Base-by-base conservation (phyloP, 2,329 filamentous ascomycete species). In the Rutstroemia sp. region DNA sequence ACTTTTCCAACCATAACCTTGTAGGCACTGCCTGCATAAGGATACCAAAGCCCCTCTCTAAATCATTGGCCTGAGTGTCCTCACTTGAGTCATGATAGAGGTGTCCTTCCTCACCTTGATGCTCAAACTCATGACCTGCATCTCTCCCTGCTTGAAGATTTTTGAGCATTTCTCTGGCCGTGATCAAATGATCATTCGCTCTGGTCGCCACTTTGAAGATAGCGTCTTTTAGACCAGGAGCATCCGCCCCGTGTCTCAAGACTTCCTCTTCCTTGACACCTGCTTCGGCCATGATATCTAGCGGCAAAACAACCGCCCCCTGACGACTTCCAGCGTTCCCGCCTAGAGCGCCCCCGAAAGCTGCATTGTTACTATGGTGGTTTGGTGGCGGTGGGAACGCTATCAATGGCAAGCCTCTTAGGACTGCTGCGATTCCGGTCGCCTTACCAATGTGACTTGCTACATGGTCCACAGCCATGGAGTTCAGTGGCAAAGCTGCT, bases 371-470 rank as follows among this genome's bases (percentile, higher is more conserved):
- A 41, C 75, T 77, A 60, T 82, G 77, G 41, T 80, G 74, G 34
- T 79, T 79, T 19, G 81, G 75, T 3, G 82, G 78, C 0, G 82
- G 78, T 0, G 88, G 87, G 46, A 92, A 90, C 0, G 92, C 92
- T n/a, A 97, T 79, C 2, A 97, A 72, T 0, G 94, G 92, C 10
- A 97, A 77, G 0, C 94, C 92, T 42, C 92, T 81, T n/a, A 99
- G 75, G 0, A 96, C 81, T 1, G 92, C 87, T 2, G 85, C 80
- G 54, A 99, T 96, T 8, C 94, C 94, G 49, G 85, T 87, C 0
- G 94, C 92, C 69, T 99, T 99, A 52, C 94, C 94, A 57, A 97
- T 88, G 71, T 99, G 94, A 54, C 89, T 95, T 8, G 92, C 92
- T 18, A 99, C 77, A 73, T 99, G 94, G 67, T 99, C 94, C 44